phyloP scores from a whole-genome alignment of 2,329 filamentous ascomycete genomes.

The Zymoseptoria crescenta region DNA sequence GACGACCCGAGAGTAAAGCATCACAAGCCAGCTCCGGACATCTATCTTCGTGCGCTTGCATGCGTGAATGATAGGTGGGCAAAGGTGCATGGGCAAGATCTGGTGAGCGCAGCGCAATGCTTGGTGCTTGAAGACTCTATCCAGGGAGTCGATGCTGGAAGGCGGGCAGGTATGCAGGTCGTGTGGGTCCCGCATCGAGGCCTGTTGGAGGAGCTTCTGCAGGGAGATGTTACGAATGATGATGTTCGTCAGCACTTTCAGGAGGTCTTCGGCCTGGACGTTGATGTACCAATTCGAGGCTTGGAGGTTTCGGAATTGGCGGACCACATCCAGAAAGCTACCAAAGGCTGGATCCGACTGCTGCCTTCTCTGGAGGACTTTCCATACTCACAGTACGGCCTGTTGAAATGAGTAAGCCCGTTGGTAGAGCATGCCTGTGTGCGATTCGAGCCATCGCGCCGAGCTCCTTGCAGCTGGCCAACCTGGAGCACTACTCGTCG shows the following conservation, averaged over 20 bases:
- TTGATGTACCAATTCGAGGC: slow-evolving; percentile 36
- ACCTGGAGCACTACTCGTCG: neutral
- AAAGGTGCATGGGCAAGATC: slow-evolving; percentile 45
- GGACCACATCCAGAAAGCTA: slow-evolving; percentile 26
- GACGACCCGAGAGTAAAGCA: slow-evolving; percentile 71
- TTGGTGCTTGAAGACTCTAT: slow-evolving; percentile 92
- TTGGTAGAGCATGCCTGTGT: neutral
- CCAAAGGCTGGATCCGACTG: slow-evolving; percentile 28
- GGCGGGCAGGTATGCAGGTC: slow-evolving; percentile 85
- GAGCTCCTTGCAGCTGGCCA: neutral
- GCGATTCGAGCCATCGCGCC: neutral
- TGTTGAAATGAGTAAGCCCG: neutral
- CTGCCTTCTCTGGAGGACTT: slow-evolving; percentile 47
- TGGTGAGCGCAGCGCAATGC: slow-evolving; percentile 72
- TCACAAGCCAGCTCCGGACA: slow-evolving; percentile 90
- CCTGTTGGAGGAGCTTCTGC: slow-evolving; percentile 52
- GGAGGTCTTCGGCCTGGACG: slow-evolving; percentile 66
- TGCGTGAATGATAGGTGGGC: slow-evolving; percentile 56
- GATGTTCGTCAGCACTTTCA: slow-evolving; percentile 45
- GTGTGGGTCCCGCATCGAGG: slow-evolving; percentile 80
- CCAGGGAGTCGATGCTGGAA: slow-evolving; percentile 78
- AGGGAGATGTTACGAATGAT: slow-evolving; percentile 56
- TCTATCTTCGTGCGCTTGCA: slow-evolving; percentile 75
- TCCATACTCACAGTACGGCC: slow-evolving; percentile 34
- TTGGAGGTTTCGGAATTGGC: slow-evolving; percentile 28